Base-by-base conservation (phyloP, 139 green algal species). In the Volvox reticuliferus region DNA sequence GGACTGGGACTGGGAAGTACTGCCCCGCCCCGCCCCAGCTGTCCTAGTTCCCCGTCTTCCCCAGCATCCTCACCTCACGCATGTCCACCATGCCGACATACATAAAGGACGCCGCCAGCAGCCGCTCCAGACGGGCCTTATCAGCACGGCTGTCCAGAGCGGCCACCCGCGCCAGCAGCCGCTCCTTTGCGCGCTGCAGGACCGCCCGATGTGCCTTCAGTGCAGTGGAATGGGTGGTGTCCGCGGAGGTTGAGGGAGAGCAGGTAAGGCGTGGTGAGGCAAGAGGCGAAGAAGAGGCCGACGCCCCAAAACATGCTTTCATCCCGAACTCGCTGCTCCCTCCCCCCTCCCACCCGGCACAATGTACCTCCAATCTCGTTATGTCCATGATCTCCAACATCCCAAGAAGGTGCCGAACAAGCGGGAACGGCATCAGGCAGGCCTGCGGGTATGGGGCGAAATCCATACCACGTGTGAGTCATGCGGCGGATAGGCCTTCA, bases 81-180 rank as follows among this genome's bases (percentile, higher is more conserved):
- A 98, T 92, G 84, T 96, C 96, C 13, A 93, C 87, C 21, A 98
- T 95, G 63, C 95, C 94, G 82, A 96, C 82, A 85, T 95, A 96
- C 22, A 89, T 88, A 80, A 96, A 96, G 91, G 91, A 95, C 24
- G 90, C 92, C 20, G 90, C 88, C 78, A 96, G 90, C 83, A 96
- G 92, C 28, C 92, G 79, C 79, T 96, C 94, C 71, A 96, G 87
- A 61, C 92, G 85, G 24, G 93, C 77, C 82, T 93, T 91, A 55
- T 93, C 55, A 35, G 88, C 90, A 81, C 62, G 93, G 65, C 55
- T 69, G 68, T 79, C 83, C 32, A 88, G 67, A 0, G 65, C 71
- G 2, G 91, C 78, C 61, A 88, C 67, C 62, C 79, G 81, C 16
- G 65, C 50, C n/a, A 97, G 92, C 85, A 98, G 95, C 82, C 92